Conservation (phyloP, 345 rosid species). For the Populus euphratica region DNA sequence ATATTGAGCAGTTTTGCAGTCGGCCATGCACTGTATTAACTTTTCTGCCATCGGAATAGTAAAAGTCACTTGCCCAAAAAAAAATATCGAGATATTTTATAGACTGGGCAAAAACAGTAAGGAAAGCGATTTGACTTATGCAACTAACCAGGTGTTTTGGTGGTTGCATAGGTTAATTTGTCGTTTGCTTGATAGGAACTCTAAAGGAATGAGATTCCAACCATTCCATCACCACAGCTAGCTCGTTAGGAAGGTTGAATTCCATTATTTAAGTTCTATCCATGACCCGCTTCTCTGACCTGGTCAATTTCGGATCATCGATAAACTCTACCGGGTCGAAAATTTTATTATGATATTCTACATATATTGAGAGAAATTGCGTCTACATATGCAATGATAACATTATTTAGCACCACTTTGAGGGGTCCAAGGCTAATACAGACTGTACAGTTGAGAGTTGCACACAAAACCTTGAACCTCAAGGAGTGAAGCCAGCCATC, state of each 20-base stretch:
- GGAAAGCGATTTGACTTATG: conserved; percentile 15
- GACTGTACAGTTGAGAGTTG: background rate
- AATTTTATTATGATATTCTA: background rate
- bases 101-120: conserved; percentile 13
- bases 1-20: background rate
- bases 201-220: background rate
- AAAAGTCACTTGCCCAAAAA: background rate
- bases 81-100: background rate
- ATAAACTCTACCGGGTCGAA: background rate
- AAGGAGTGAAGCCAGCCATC: background rate
- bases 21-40: background rate
- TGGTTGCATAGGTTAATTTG: conserved; percentile 13
- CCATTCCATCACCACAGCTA: background rate
- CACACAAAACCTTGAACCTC: background rate
- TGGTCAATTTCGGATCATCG: background rate
- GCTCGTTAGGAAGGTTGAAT: background rate
- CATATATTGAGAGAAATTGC: background rate
- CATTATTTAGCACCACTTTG: background rate
- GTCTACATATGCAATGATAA: background rate
- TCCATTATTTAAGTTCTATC: background rate
- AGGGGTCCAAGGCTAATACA: background rate
- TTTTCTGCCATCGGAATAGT: background rate
- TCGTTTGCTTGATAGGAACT: conserved; percentile 1
- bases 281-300: conserved; percentile 2
- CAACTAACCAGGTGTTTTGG: background rate